Base-by-base conservation (phyloP, 495 filamentous ascomycete genomes). In the Tetracladium setigerum region DNA sequence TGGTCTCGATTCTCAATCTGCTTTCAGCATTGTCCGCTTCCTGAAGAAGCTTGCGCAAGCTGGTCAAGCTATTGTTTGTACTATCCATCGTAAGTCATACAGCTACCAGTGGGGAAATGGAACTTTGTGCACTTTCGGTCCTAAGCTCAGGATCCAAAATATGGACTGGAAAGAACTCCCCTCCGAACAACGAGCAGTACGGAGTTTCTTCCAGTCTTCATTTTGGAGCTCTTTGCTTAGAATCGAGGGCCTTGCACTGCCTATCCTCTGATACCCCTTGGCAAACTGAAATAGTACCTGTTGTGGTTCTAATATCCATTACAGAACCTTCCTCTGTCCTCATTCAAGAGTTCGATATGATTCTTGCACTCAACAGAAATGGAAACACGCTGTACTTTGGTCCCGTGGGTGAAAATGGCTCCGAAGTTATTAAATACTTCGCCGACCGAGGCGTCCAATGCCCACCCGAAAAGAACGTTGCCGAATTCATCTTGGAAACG, bases 401-500 rank as follows among this genome's bases (percentile, higher is more conserved):
- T 1, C 74, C 78, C 5, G 76, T 86, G 22, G 84, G 84, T 32
- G 68, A 79, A 2, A 77, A 80, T n/a, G 79, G 79, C 8, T 55
- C 65, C 9, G 67, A 70, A 16, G 75, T 86, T 6, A 77, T 77
- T 56, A 75, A 81, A 32, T 87, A 86, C 62, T 87, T 87, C 49
- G 77, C 67, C 7, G 66, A 77, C 18, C 70, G 75, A 42, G 83
- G 81, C 27, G 72, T 76, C 30, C 58, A 72, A 13, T 84, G 79
- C 52, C 76, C 76, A 4, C 73, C 77, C 0, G 62, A 68, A 5
- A 82, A 84, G 67, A 60, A 57, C 35, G 74, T 87, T 11, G 89
- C 89, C 22, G 89, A 95, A 59, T 90, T 89, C 63, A 84, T 95
- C 31, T 72, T 95, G 2, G 86, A 94, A 54, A 85, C 82, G 0